Base-by-base conservation (phyloP, 169 alveolate genomes). In the Plasmodium reichenowi region DNA sequence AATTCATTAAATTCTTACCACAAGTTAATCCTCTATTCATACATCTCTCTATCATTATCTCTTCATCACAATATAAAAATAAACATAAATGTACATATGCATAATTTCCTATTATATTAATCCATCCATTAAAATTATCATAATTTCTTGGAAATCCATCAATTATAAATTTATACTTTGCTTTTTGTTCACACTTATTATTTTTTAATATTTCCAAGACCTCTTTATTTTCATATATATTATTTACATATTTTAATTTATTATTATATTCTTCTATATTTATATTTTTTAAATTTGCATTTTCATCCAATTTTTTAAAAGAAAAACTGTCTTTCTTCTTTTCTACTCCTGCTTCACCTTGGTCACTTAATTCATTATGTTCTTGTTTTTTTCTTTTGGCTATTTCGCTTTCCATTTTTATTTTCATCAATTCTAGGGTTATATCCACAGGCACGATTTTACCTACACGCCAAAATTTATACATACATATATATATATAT, bases 131-230 rank as follows among this genome's bases (percentile, higher is more conserved):
- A 45, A 94, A 80, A 73, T 96, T 95, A 67, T 98, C 98, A 75
- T 93, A 86, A 76, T 97, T 98, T 86, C 99, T 93, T 1, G 99
- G 99, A 94, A 97, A 98, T 2, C 99, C 99, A 92, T 98, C 99
- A 71, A 98, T 95, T 26, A 98, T 83, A 72, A 98, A 96, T 58
- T 89, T 92, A 29, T 94, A 93, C 17, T 93, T 80, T 80, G 90
- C 80, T 72, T 80, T 52, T 67, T 80, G 72, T 22, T 66, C 9
- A 7, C 29, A 52, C 8, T 80, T 80, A 62, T 80, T 80, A 67
- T 59, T 80, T 71, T 80, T 43, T 71, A 80, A 80, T 22, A 80
- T 68, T 54, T 80, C 50, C 29, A 54, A 62, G 10, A 80, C 90
- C 9, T 80, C 62, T 67, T 80, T 43, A 71, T 62, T 80, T 80